Base-by-base conservation (phyloP, 129 eudicot genomes). In the Erigeron canadensis region DNA sequence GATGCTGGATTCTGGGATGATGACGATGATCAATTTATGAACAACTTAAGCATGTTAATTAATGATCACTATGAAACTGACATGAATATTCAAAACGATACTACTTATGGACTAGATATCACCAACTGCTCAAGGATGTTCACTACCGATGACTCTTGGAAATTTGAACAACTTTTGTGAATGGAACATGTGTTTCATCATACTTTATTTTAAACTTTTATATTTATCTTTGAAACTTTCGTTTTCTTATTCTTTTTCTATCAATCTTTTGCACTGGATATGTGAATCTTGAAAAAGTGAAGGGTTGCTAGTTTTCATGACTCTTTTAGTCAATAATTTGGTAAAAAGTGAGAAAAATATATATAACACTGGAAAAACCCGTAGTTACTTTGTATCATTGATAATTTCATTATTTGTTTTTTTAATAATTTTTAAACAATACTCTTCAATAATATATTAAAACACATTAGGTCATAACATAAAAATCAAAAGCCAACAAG, bases 1-100 rank as follows among this genome's bases (percentile, higher is more conserved):
- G 68, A 78, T 23, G 69, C 72, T 50, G 83, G 65, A 42, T 74
- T 81, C 8, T 84, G 92, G 92, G 81, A 82, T 48, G 84, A 84
- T 65, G 84, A 82, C 38, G 75, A 81, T 47, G 77, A 81, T 56
- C 80, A 81, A 42, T 77, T 64, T 70, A 74, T 84, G 22, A 83
- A 73, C 73, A 78, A 54, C 75, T 74, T 84, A 83, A 81, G 71
- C 73, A 64, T 75, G 70, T 53, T 86, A 62, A 79, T 89, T 7
- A 82, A 82, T 75, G 85, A 79, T 72, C 54, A 65, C 5, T 56
- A 57, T 66, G 88, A 57, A 40, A 58, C 41, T 42, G 80, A 51
- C 65, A 74, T 53, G 19, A n/a, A 17, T 9, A 22, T 59, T 45
- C 50, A 54, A 63, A 69, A 50, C 67, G 64, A 58, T 60, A 17